Percentiles rank a stretch among this genome's conserved stretches.
Evolutionary conservation across 345 rosid species (phyloP).

Genomic region (Gossypium stocksii): DNA sequence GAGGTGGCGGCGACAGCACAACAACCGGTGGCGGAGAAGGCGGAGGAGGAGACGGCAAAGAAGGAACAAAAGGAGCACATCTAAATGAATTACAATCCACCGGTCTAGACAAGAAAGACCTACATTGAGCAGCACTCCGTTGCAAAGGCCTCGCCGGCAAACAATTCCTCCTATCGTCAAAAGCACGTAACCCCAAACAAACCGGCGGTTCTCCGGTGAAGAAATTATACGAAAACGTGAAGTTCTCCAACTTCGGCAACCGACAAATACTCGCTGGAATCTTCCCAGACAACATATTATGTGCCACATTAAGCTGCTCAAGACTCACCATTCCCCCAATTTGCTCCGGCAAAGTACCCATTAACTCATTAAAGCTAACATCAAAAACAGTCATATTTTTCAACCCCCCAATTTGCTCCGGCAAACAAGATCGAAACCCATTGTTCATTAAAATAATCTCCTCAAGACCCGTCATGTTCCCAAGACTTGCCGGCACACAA

Average conservation of each 20-base stretch:
- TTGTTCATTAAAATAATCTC: conserved; percentile 72
- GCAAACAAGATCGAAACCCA: conserved; percentile 67
- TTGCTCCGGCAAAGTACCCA: conserved; percentile 65
- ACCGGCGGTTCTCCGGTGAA: conserved; percentile 75
- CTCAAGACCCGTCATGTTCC: conserved; percentile 65
- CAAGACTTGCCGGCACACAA: conserved; percentile 75
- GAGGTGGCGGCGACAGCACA: conserved; percentile 10
- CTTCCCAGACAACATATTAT: conserved; percentile 56
- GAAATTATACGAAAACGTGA: conserved; percentile 65
- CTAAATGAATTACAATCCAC: conserved; percentile 62
- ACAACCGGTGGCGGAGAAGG: conserved; percentile 46
- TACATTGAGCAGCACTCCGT: conserved; percentile 56
- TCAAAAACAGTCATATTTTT: conserved; percentile 69
- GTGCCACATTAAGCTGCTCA: conserved; percentile 79
- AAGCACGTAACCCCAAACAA: conserved; percentile 45
- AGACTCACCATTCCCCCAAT: conserved; percentile 59
- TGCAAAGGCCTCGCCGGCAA: conserved; percentile 61
- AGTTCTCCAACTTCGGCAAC: conserved; percentile 62
- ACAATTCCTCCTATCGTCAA: conserved; percentile 64
- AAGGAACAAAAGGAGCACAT: conserved; percentile 62
- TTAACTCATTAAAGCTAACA: conserved; percentile 55
- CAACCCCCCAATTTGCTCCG: conserved; percentile 54
- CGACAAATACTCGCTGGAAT: conserved; percentile 65
- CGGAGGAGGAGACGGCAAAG: conserved; percentile 56
- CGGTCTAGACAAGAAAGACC: conserved; percentile 51